Conservation (phyloP, 352 stramenopile genomes). For the Phytophthora cactorum region DNA sequence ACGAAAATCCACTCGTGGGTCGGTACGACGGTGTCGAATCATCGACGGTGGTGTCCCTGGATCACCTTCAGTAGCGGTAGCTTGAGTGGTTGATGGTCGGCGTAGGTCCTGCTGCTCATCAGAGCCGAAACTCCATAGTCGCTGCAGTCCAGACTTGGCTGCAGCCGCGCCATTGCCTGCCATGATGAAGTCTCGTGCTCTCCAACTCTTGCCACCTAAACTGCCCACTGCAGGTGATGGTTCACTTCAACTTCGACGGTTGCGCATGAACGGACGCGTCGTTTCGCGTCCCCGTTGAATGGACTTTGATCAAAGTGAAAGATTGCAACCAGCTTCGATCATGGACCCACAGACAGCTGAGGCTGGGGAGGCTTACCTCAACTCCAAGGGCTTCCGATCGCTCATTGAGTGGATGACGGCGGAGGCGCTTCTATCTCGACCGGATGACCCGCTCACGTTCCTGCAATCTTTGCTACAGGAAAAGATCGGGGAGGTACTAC, state of each 20-base stretch:
- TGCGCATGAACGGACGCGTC: constrained; percentile 35
- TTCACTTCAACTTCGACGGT: constrained; percentile 32
- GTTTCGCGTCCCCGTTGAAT: constrained; percentile 14
- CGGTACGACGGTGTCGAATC: constrained; percentile 31
- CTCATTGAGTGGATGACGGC: constrained; percentile 93
- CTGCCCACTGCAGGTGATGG: background rate
- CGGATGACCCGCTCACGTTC: constrained; percentile 89
- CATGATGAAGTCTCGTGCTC: constrained; percentile 9
- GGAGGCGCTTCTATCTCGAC: constrained; percentile 82
- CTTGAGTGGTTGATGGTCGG: constrained; percentile 30
- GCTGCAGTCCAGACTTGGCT: constrained; percentile 39
- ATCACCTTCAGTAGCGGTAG: background rate
- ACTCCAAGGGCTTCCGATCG: constrained; percentile 88
- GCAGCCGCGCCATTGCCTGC: constrained; percentile 2
- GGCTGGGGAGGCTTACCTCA: constrained; percentile 87
- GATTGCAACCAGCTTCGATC: constrained; percentile 1
- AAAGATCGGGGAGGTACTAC: constrained; percentile 75
- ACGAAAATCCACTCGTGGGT: constrained; percentile 27
- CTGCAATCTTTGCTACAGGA: constrained; percentile 81
- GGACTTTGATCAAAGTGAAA: background rate
- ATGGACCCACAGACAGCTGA: constrained; percentile 84
- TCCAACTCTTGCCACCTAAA: background rate
- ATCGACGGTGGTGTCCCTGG: constrained; percentile 25
- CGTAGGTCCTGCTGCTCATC: constrained; percentile 31
- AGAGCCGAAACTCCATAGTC: constrained; percentile 57